Evolutionary conservation across 2,329 filamentous ascomycete species (phyloP), one percentile per base, ranked within the genome.

Genomic region (Fusarium sp.): DNA sequence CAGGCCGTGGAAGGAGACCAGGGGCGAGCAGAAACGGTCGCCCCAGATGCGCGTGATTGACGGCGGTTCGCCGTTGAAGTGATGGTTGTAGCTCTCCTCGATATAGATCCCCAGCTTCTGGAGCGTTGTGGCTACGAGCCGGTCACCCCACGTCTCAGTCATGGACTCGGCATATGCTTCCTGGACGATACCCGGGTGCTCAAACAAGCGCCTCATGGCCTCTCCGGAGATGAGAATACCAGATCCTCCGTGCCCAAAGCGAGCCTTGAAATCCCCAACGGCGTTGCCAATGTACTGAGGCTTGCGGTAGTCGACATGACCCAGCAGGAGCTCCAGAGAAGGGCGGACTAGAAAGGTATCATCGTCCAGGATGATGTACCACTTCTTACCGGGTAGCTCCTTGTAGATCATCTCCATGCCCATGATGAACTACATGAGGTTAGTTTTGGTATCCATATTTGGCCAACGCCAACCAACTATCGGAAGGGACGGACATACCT

Each of bases 331-430:
- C 48, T 82, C 80, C 32, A 90, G 79, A 14, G 88, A 88, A 4
- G 85, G 82, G 61, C 84, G 84, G 52, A 90, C 83, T 52, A 90
- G 78, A 76, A 87, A 90, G 1, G 88, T 90, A 77, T 91, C 88
- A 78, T 90, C 89, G 79, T 90, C 88, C 16, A 89, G 79, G 72
- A 90, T 86, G 70, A 90, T 79, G 76, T 90, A 90, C 89, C 89
- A 90, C 77, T 89, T 88, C 81, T 90, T 90, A 70, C 83, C 79
- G 0, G 88, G 88, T 77, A 89, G 82, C 18, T 81, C 83, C 43
- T 83, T 80, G 81, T 87, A 89, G 23, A 86, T 82, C 70, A 88
- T 84, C 73, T 90, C 87, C 73, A 91, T 85, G 50, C 87, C 86
- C 45, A 87, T 85, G 61, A 90, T 85, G 76, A 89, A 89, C 88